phyloP scores from a whole-genome alignment of 345 rosid genomes.

The Triadica sebifera region DNA sequence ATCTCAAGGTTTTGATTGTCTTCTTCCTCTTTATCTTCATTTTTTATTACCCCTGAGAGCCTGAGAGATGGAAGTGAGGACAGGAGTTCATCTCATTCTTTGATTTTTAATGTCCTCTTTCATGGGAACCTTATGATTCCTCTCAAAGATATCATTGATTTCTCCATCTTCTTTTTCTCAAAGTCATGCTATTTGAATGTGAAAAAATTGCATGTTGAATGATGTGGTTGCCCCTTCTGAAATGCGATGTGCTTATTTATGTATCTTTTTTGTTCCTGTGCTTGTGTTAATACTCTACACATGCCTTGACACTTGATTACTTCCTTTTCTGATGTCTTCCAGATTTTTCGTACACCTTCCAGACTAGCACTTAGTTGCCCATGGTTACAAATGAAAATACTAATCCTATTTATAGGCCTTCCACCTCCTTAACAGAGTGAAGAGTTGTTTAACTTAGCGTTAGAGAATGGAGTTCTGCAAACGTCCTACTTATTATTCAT shows the following conservation, averaged over 20 bases:
- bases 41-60: no score
- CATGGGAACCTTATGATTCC: not conserved
- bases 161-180: not conserved
- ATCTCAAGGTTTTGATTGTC: not conserved
- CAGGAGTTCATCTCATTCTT: not conserved
- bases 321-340: constrained; percentile 18
- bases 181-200: not conserved
- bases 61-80: not conserved
- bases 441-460: not conserved
- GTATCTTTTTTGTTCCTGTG: not conserved
- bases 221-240: not conserved
- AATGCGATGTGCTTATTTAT: not conserved
- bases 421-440: not conserved
- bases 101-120: no score
- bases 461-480: not conserved
- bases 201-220: not conserved
- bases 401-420: not conserved
- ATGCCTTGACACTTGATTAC: not conserved
- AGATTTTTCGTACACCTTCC: constrained; percentile 87
- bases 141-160: not conserved
- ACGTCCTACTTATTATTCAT: not conserved
- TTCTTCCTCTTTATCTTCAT: not conserved
- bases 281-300: not conserved
- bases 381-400: not conserved
- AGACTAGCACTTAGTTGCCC: not conserved